Conservation (phyloP, 169 alveolate genomes). For the Cryptosporidium baileyi region DNA sequence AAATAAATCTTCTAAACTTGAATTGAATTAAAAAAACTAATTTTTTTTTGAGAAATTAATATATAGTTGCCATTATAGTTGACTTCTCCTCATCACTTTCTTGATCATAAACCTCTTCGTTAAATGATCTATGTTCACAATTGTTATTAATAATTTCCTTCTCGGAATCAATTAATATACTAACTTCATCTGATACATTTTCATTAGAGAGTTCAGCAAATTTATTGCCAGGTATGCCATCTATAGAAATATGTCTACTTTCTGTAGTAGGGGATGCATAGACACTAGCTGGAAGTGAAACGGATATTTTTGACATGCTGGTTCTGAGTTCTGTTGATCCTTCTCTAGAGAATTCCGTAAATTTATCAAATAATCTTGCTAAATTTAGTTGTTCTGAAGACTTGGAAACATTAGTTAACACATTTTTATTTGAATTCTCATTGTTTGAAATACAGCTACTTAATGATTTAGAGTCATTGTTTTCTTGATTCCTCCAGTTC, state of each 20-base stretch:
- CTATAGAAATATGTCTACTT: slow-evolving; percentile 33
- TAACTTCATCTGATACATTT: slow-evolving; percentile 30
- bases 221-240: neutral
- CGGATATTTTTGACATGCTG: slow-evolving; percentile 35
- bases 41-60: too few relatives aligned
- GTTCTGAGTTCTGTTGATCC: slow-evolving; percentile 1
- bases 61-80: too few relatives aligned
- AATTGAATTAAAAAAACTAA: too few relatives aligned
- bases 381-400: slow-evolving; percentile 12
- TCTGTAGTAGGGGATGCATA: slow-evolving; percentile 34
- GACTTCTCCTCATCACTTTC: too few relatives aligned
- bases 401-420: neutral
- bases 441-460: slow-evolving; percentile 36
- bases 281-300: slow-evolving; percentile 51
- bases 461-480: neutral
- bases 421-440: neutral
- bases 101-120: too few relatives aligned
- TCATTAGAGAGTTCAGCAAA: neutral
- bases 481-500: too few relatives aligned
- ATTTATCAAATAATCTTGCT: slow-evolving; percentile 29
- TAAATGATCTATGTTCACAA: too few relatives aligned
- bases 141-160: neutral
- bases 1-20: too few relatives aligned
- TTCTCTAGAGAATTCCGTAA: slow-evolving; percentile 6
- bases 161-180: slow-evolving; percentile 44